Conservation (phyloP, 495 filamentous ascomycete species). For the Penicillium steckii region DNA sequence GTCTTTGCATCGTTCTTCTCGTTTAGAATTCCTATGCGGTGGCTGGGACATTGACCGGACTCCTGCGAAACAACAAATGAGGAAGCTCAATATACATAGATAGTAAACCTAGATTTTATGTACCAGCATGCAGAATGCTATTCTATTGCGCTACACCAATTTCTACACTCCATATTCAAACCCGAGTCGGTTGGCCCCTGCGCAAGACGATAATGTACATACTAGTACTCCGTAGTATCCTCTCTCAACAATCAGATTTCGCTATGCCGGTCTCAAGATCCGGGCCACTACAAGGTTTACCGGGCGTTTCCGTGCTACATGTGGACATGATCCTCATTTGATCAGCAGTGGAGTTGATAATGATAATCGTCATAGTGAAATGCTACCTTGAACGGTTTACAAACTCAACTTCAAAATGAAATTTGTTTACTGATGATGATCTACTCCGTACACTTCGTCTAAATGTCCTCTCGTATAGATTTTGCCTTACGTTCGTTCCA, state of each 20-base stretch:
- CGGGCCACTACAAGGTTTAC: background rate
- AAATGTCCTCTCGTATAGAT: too few species aligned
- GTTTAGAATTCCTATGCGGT: constrained; percentile 7
- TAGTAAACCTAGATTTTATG: too few species aligned
- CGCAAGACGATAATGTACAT: background rate
- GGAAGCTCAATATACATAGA: too few species aligned
- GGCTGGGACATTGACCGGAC: constrained; percentile 8
- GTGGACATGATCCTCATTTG: constrained; percentile 3
- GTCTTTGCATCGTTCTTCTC: background rate
- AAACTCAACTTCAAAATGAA: too few species aligned
- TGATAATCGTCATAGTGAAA: background rate
- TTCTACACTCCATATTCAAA: too few species aligned
- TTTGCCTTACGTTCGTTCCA: background rate
- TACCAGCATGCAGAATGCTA: too few species aligned
- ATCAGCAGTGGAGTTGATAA: constrained; percentile 9
- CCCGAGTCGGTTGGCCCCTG: background rate
- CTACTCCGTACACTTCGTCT: background rate
- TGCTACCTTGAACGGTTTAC: background rate
- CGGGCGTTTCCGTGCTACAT: constrained; percentile 1
- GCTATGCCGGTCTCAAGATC: background rate
- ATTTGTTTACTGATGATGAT: too few species aligned
- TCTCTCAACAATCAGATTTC: background rate
- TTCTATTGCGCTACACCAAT: too few species aligned
- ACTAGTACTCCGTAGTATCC: background rate
- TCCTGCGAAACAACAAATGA: constrained; percentile 13